Evolutionary conservation across 768 basidiomycete species (phyloP).

Genomic region (Amanita exitialis): DNA sequence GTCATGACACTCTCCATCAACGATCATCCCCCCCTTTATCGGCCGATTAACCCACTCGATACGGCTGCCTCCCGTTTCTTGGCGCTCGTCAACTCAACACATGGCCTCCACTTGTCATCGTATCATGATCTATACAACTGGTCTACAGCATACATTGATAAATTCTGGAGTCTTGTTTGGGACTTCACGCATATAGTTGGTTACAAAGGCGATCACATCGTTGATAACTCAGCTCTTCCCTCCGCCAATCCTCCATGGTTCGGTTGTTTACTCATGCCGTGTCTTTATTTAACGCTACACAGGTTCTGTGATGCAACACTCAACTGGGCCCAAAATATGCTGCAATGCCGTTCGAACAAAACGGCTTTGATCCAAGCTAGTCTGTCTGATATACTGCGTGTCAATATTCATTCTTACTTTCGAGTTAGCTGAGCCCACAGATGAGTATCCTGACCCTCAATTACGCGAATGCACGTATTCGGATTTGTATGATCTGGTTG

Average conservation of each 20-base stretch:
- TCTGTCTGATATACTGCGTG: conserved; percentile 25
- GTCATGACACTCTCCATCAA: neutral
- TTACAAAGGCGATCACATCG: conserved; percentile 47
- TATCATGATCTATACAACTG: conserved; percentile 61
- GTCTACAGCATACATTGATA: conserved; percentile 49
- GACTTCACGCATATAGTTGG: conserved; percentile 55
- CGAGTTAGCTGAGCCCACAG: conserved; percentile 49
- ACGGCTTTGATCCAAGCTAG: conserved; percentile 63
- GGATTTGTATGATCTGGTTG: conserved; percentile 46
- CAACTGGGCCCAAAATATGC: conserved; percentile 81
- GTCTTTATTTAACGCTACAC: conserved; percentile 8
- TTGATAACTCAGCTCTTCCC: conserved; percentile 44
- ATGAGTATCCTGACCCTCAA: conserved; percentile 31
- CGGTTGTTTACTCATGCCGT: conserved; percentile 8
- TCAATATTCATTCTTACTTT: conserved; percentile 10
- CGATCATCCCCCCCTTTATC: conserved; percentile 28
- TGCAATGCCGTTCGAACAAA: conserved; percentile 47
- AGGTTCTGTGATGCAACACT: conserved; percentile 50
- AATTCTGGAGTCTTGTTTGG: conserved; percentile 73
- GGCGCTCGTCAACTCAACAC: conserved; percentile 35
- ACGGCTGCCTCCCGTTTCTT: conserved; percentile 43
- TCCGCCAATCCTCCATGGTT: conserved; percentile 62
- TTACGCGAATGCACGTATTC: conserved; percentile 42
- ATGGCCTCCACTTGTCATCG: conserved; percentile 31
- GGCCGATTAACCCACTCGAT: conserved; percentile 27